Evolutionary conservation across 495 filamentous ascomycete species (phyloP).

Genomic region (Staphylotrichum longicolle): DNA sequence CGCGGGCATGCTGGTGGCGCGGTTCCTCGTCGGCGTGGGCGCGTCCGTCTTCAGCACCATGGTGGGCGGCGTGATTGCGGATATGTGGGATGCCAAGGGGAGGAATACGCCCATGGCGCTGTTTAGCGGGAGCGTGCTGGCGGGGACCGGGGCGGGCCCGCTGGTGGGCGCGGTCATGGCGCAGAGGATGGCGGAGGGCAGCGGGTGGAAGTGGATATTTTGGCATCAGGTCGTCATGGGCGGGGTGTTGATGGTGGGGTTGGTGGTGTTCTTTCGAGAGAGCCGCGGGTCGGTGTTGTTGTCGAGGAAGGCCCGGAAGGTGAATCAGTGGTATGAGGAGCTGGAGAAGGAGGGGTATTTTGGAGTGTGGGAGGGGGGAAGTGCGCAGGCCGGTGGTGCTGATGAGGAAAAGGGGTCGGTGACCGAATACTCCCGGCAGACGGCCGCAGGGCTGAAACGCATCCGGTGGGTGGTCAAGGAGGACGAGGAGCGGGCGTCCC

Average conservation of each 20-base stretch:
- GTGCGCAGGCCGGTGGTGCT: background rate
- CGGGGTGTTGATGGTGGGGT: slow-evolving; percentile 57
- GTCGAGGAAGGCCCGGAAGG: slow-evolving; percentile 64
- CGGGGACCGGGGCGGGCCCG: slow-evolving; percentile 81
- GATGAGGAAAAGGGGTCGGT: slow-evolving; percentile 31
- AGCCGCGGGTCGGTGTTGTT: slow-evolving; percentile 81
- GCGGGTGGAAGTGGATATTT: slow-evolving; percentile 83
- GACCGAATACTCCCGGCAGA: slow-evolving; percentile 6
- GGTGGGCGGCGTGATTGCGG: slow-evolving; percentile 88
- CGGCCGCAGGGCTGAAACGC: slow-evolving; percentile 44
- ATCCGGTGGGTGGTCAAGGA: slow-evolving; percentile 83
- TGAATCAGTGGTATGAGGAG: slow-evolving; percentile 80
- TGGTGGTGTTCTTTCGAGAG: slow-evolving; percentile 73
- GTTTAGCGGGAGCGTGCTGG: slow-evolving; percentile 71
- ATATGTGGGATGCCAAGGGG: slow-evolving; percentile 77
- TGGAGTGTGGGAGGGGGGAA: slow-evolving; percentile 49
- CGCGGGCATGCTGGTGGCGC: slow-evolving; percentile 70
- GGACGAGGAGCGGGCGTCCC: slow-evolving; percentile 73
- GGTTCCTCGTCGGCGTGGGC: slow-evolving; percentile 74
- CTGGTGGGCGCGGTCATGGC: slow-evolving; percentile 70
- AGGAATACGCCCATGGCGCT: slow-evolving; percentile 89
- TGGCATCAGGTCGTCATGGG: slow-evolving; percentile 76
- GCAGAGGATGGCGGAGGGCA: slow-evolving; percentile 37
- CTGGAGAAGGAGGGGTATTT: slow-evolving; percentile 65
- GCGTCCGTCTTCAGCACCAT: slow-evolving; percentile 84